phyloP scores from a whole-genome alignment of 2,329 filamentous ascomycete genomes.

The Nemania serpens region DNA sequence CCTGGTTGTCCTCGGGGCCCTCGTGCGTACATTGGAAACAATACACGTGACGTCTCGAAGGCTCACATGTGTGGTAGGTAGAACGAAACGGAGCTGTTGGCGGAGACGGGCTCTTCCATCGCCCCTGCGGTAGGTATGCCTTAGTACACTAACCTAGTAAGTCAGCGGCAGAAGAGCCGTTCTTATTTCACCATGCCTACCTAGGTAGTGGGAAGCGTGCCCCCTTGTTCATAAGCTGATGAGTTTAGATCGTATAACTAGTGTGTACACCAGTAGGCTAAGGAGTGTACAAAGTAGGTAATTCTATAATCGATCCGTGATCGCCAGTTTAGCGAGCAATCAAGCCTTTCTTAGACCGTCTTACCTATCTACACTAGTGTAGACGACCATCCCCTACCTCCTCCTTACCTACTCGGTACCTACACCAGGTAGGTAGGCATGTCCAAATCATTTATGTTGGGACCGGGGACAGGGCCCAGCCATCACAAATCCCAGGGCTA shows the following conservation, averaged over 20 bases:
- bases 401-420: not conserved
- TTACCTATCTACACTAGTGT: too few species aligned
- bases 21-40: slow-evolving; percentile 12
- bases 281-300: too few species aligned
- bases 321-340: slow-evolving; percentile 11
- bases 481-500: slow-evolving; percentile 11
- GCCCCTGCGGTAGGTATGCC: not conserved
- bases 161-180: slow-evolving; percentile 12
- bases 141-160: not conserved
- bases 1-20: slow-evolving; percentile 1
- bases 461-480: not conserved
- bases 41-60: slow-evolving; percentile 21
- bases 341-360: slow-evolving; percentile 19
- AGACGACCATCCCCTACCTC: slow-evolving; percentile 1
- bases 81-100: too few species aligned
- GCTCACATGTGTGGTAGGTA: not conserved
- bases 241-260: slow-evolving; percentile 1
- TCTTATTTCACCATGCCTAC: slow-evolving; percentile 14
- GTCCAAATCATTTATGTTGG: slow-evolving; percentile 11
- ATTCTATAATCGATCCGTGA: slow-evolving; percentile 14
- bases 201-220: slow-evolving; percentile 18
- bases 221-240: slow-evolving; percentile 14
- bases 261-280: too few species aligned
- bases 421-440: not conserved
- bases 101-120: not conserved